These are phyloP conservation scores for Pittosporum tobira DNA, from an alignment of 129 eudicot species.

Conservation along the genomic window DNA sequence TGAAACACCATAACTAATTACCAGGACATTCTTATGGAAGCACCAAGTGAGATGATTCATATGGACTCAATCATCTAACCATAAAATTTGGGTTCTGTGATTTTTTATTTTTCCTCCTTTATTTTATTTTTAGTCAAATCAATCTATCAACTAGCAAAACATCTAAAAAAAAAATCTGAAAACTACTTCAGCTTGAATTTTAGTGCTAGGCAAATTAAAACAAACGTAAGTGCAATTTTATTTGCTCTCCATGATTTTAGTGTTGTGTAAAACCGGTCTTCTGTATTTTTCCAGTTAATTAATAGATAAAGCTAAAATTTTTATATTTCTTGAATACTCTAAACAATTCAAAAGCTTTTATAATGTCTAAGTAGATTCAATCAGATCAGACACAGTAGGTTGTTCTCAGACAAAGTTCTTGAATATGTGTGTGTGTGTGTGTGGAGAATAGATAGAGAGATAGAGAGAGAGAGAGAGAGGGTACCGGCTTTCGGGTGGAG, in stretches of 20 bases:
- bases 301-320: neutral
- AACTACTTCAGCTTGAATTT: neutral
- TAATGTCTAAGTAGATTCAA: neutral
- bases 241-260: neutral
- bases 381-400: neutral
- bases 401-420: neutral
- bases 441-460: neutral
- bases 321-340: neutral
- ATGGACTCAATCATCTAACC: neutral
- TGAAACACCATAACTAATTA: neutral
- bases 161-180: neutral
- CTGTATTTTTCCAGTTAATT: too few species aligned
- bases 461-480: neutral
- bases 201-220: neutral
- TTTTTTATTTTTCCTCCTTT: neutral
- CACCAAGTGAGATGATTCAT: neutral
- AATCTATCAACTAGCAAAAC: neutral
- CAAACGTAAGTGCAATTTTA: neutral
- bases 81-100: neutral
- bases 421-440: neutral
- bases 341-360: neutral
- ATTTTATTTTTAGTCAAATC: neutral
- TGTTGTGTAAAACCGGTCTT: neutral
- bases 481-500: slow-evolving; percentile 38
- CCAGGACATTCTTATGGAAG: neutral